Conservation (phyloP, 169 alveolate genomes). For the Nephromyces sp. region DNA sequence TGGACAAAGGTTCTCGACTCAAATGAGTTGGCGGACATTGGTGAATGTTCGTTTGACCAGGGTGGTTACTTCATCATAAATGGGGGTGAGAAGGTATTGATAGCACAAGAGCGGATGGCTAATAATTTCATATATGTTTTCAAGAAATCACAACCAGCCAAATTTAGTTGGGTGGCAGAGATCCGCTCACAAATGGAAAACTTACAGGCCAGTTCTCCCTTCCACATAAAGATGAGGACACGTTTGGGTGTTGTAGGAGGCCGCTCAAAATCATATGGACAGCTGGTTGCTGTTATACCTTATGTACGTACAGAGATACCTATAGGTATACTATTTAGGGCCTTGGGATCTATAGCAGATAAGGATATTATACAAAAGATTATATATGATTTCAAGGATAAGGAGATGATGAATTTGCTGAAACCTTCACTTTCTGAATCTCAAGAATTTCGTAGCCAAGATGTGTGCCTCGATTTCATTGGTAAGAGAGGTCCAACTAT, state of each 20-base stretch:
- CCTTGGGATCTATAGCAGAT: slow-evolving; percentile 79
- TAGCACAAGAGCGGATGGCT: slow-evolving; percentile 99
- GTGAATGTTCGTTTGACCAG: slow-evolving; percentile 96
- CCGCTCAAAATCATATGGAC: slow-evolving; percentile 67
- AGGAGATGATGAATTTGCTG: slow-evolving; percentile 84
- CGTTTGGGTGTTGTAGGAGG: slow-evolving; percentile 47
- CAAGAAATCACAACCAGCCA: slow-evolving; percentile 89
- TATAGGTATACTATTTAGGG: slow-evolving; percentile 90
- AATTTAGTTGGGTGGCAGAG: slow-evolving; percentile 96
- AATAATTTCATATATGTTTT: slow-evolving; percentile 94
- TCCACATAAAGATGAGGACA: neutral
- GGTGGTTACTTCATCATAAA: slow-evolving; percentile 97
- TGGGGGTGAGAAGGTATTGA: slow-evolving; percentile 98
- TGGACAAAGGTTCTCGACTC: slow-evolving; percentile 76
- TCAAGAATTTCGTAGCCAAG: slow-evolving; percentile 82
- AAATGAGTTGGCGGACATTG: slow-evolving; percentile 77
- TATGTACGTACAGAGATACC: slow-evolving; percentile 91
- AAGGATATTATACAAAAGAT: slow-evolving; percentile 73
- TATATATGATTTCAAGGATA: slow-evolving; percentile 89
- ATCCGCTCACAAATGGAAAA: slow-evolving; percentile 22
- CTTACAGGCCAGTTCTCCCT: slow-evolving; percentile 20
- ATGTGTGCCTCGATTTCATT: slow-evolving; percentile 76
- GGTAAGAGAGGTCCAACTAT: slow-evolving; percentile 94
- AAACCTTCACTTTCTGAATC: slow-evolving; percentile 91
- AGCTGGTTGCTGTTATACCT: slow-evolving; percentile 91